These are phyloP conservation scores for Tuber umbilicatum DNA, from an alignment of 495 filamentous ascomycete species.

Conservation along the genomic window DNA sequence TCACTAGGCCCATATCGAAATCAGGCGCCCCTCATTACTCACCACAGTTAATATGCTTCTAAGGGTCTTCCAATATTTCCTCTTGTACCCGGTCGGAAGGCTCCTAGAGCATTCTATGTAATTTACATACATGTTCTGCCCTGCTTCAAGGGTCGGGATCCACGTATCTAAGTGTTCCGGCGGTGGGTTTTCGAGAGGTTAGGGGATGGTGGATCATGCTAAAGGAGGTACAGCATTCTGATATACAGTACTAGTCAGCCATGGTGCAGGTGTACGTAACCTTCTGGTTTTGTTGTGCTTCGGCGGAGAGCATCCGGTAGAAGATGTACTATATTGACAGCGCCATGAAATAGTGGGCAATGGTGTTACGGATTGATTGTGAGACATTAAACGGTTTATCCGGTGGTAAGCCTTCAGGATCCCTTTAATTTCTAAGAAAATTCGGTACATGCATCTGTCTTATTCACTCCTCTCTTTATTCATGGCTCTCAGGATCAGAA, in stretches of 20 bases:
- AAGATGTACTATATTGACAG: neutral
- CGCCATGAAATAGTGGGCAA: neutral
- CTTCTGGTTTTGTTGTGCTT: neutral
- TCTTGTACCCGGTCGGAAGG: neutral
- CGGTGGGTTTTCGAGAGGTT: neutral
- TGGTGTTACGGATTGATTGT: neutral
- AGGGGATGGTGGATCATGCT: neutral
- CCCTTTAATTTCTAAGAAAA: neutral
- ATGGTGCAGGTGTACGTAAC: neutral
- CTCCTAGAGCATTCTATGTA: neutral
- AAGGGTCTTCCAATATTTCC: neutral
- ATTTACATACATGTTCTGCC: neutral
- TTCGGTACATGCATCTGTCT: neutral
- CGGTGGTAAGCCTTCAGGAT: neutral
- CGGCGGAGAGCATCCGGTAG: neutral
- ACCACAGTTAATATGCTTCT: neutral
- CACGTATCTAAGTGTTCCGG: neutral
- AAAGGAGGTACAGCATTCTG: neutral
- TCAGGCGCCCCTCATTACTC: neutral
- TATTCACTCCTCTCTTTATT: neutral
- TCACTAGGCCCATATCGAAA: neutral
- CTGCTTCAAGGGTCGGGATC: neutral
- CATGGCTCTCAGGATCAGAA: neutral
- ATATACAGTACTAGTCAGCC: neutral
- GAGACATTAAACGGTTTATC: neutral